These are phyloP conservation scores for Arthrinium phaeospermum DNA, from an alignment of 2,329 filamentous ascomycete species.

Conservation along the genomic window DNA sequence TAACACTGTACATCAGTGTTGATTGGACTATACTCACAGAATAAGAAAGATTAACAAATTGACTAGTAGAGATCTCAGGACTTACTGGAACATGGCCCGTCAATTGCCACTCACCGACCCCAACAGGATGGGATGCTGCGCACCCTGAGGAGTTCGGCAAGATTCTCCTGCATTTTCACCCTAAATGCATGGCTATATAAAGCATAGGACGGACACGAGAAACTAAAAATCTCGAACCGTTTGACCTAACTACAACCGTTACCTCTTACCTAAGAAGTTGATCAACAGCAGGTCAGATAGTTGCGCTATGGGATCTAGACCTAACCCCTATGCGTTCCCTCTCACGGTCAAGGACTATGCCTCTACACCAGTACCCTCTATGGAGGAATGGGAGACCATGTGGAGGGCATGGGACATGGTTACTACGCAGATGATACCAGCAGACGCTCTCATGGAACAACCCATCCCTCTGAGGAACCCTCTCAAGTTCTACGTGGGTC, in stretches of 20 bases:
- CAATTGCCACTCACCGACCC: too few relatives aligned
- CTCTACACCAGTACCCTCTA: neutral
- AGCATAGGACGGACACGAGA: neutral
- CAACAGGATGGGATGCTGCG: too few relatives aligned
- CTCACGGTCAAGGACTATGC: neutral
- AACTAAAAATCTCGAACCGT: neutral
- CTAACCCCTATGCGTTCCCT: neutral
- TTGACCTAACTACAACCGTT: neutral
- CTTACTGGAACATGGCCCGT: too few relatives aligned
- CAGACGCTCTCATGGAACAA: neutral
- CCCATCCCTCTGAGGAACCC: neutral
- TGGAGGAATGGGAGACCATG: neutral
- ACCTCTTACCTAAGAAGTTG: neutral
- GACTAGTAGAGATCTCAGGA: too few relatives aligned
- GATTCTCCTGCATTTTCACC: too few relatives aligned
- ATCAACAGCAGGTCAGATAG: neutral
- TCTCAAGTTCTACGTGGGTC: neutral
- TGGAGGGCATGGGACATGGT: neutral
- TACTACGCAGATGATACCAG: neutral
- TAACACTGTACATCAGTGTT: too few relatives aligned
- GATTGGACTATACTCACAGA: too few relatives aligned
- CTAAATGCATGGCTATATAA: too few relatives aligned
- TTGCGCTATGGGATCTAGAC: neutral
- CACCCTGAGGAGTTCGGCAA: too few relatives aligned
- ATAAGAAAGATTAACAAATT: too few relatives aligned